Percentiles rank a stretch among this genome's conserved stretches.
Evolutionary conservation across 2,329 filamentous ascomycete genomes (phyloP).

Genomic region (Didymella glomerata): DNA sequence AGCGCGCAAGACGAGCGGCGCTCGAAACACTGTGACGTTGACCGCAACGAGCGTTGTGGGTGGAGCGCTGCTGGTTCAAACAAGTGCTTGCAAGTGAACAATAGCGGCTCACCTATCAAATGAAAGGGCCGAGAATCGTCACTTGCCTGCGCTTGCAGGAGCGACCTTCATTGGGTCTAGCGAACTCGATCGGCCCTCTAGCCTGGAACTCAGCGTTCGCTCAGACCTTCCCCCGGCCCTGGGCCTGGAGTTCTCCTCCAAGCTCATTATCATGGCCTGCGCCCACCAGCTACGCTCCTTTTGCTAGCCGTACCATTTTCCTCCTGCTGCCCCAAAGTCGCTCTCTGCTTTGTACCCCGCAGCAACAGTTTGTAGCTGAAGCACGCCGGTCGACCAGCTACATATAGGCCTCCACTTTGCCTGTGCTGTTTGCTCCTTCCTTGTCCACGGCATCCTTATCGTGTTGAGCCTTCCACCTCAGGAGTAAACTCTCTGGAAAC

Average conservation of each 20-base stretch:
- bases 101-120: constrained; percentile 22
- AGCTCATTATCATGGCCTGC: constrained; percentile 26
- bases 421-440: constrained; percentile 27
- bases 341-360: constrained; percentile 21
- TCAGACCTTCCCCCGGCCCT: constrained; percentile 30
- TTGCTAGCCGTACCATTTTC: constrained; percentile 16
- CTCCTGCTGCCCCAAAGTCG: constrained; percentile 21
- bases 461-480: constrained; percentile 12
- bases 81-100: constrained; percentile 14
- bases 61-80: constrained; percentile 14
- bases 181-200: constrained; percentile 19
- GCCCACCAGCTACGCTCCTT: constrained; percentile 25
- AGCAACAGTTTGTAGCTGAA: constrained; percentile 26
- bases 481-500: constrained; percentile 3
- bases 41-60: constrained; percentile 8
- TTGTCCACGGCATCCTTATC: constrained; percentile 9
- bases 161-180: constrained; percentile 11
- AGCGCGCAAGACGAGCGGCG: constrained; percentile 1
- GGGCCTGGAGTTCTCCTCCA: constrained; percentile 25
- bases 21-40: constrained; percentile 1
- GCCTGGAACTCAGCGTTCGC: constrained; percentile 27
- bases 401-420: constrained; percentile 1
- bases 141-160: constrained; percentile 9
- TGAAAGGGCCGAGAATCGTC: constrained; percentile 17
- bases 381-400: constrained; percentile 31